Evolutionary conservation across 306 rosid species (phyloP), one percentile per base, ranked within the genome.

Genomic region (Acacia confusa): DNA sequence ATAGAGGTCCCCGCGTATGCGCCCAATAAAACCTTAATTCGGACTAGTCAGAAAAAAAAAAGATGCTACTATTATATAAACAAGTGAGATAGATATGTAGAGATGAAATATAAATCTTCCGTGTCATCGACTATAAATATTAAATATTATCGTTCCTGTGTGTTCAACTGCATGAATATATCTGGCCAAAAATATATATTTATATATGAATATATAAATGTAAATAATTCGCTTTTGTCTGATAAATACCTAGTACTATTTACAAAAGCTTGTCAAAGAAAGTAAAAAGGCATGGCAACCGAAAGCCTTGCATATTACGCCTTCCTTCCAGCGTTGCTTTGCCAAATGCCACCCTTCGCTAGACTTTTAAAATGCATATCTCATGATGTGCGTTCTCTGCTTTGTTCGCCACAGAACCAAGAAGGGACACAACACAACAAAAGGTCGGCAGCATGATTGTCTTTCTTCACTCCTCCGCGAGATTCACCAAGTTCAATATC

Each of bases 261-360:
- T 45, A 28, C 1, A 0, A 38, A 44, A 73, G 80, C 75, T 72
- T 85, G 47, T 14, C 45, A 34, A 13, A 9, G 74, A 81, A 85
- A 78, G 25, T 1, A n/a, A 50, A 74, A 65, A 22, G 45, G 69
- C 38, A 24, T 41, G 32, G 64, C 41, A 30, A 63, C 47, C 38
- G 43, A 47, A 74, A 47, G 40, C 41, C 81, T 74, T 78, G 55
- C 55, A 22, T 73, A 67, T 68, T 25, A 78, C 83, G 78, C 63
- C 81, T 69, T 45, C 63, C 75, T 75, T 65, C 36, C 41, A 4
- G 25, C 9, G 58, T 50, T 72, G 57, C 36, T 60, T 74, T 28
- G 9, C 22, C 80, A 30, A 8, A 5, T 36, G 7, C 8, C 47
- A 43, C 47, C 27, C 16, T 11, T 22, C 17, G 53, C 17, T n/a